A percentile compares a stretch with the other conserved stretches of the same genome.
phyloP scores from a whole-genome alignment of 2,329 filamentous ascomycete genomes.

The Nannizzia gypsea region DNA sequence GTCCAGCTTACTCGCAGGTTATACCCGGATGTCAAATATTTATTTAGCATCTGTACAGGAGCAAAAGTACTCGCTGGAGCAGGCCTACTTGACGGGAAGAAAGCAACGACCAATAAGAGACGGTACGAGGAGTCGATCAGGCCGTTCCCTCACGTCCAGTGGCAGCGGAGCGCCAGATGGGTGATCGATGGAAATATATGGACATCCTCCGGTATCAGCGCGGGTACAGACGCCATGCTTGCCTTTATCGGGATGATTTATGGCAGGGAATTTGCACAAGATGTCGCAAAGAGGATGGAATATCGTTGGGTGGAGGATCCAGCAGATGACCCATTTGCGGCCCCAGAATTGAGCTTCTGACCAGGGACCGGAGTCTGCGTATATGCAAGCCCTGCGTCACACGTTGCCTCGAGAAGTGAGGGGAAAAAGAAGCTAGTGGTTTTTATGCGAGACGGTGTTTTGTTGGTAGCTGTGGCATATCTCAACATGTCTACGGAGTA shows the following conservation, averaged over 20 bases:
- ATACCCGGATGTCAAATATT: constrained; percentile 41
- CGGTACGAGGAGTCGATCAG: constrained; percentile 41
- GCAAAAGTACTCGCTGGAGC: constrained; percentile 46
- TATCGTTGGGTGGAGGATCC: constrained; percentile 46
- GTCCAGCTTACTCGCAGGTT: constrained; percentile 36
- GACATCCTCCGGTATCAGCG: constrained; percentile 52
- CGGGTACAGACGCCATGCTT: constrained; percentile 51
- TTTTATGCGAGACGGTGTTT: background rate
- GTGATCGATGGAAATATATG: constrained; percentile 55
- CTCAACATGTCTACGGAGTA: background rate
- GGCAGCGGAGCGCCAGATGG: constrained; percentile 53
- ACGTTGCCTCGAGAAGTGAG: background rate
- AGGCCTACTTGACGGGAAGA: constrained; percentile 48
- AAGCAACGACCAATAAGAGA: constrained; percentile 56
- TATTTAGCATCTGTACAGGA: constrained; percentile 58
- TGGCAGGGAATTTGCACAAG: constrained; percentile 40
- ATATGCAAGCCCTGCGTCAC: background rate
- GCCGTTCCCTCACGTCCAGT: constrained; percentile 43
- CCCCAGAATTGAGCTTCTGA: background rate
- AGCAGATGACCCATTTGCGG: constrained; percentile 45
- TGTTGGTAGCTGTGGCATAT: background rate
- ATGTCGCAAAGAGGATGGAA: constrained; percentile 43
- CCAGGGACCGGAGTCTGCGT: background rate
- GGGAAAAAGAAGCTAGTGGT: background rate
- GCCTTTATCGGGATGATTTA: constrained; percentile 46